Percentiles rank a stretch among this genome's conserved stretches.
Evolutionary conservation across 768 basidiomycete genomes (phyloP).

Genomic region (Tylopilus plumbeoviolaceoides): DNA sequence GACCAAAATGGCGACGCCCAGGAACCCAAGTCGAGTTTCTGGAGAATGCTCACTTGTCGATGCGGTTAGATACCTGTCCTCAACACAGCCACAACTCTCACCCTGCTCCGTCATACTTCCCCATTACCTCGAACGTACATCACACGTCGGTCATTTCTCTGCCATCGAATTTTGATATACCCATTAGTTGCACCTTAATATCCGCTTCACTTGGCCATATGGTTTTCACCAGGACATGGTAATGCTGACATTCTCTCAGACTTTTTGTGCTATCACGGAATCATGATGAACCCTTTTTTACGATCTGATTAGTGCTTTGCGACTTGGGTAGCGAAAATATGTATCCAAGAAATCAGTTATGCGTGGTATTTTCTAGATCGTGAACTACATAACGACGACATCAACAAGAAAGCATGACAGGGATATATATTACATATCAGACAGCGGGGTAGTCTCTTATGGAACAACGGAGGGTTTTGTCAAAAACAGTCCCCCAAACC

Average conservation of each 20-base stretch:
- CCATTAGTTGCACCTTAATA: conserved; percentile 35
- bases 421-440: background rate
- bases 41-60: conserved; percentile 74
- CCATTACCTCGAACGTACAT: conserved; percentile 26
- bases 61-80: conserved; percentile 47
- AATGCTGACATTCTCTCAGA: conserved; percentile 26
- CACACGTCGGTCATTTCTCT: conserved; percentile 34
- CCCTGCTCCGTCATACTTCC: conserved; percentile 16
- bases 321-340: conserved; percentile 18
- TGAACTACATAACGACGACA: background rate
- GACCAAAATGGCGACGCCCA: conserved; percentile 54
- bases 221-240: conserved; percentile 28
- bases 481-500: background rate
- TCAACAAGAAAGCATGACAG: conserved; percentile 1
- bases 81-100: conserved; percentile 11
- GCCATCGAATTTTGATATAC: conserved; percentile 36
- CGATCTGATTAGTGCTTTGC: conserved; percentile 32
- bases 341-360: conserved; percentile 13
- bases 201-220: conserved; percentile 33
- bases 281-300: conserved; percentile 19
- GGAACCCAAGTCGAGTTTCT: conserved; percentile 50
- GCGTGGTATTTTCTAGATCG: conserved; percentile 1
- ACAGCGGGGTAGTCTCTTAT: background rate
- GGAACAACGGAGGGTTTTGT: conserved; percentile 1
- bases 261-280: conserved; percentile 25